Base-by-base conservation (phyloP, 2,329 filamentous ascomycete species). In the Rhytidhysteron rufulum region DNA sequence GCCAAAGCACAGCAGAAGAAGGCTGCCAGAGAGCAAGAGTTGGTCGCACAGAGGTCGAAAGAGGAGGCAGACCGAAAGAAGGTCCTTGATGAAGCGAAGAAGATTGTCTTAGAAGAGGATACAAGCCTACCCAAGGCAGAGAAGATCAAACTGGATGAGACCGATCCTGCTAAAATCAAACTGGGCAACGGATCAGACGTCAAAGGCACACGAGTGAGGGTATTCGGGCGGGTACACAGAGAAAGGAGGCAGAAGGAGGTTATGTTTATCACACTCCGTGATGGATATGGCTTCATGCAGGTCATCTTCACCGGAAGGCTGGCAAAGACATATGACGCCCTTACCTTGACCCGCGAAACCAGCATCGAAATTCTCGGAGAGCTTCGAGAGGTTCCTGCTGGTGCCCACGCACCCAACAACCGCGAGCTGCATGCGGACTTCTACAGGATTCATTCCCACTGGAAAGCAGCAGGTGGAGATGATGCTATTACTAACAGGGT, bases 381-480 rank as follows among this genome's bases (percentile, higher is more conserved):
- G 73, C 82, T 96, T 76, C 82, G 80, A 62, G 78, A 86, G 57
- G 85, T 95, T 4, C 90, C 86, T 8, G 77, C 79, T 18, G 87
- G 86, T 40, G 80, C 85, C 48, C 81, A 84, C 44, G 90, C 90
- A 1, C 88, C 88, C 35, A 82, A 88, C 69, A 75, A 85, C 75
- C 86, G 91, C 49, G 90, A 96, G 68, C 76, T 96, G 36, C 88
- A 91, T 59, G 90, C 86, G 54, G 90, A 96, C 68, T 95, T 83
- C 74, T 96, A 85, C 75, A 78, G 80, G 63, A 80, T 95, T 55
- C 82, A 70, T 31, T 42, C 53, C 11, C 58, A 86, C 44, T 85
- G 82, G 58, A 78, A 82, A 56, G 88, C 90, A 30, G 86, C 88
- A 29, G 86, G 88, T 48, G 90, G 88, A 55, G 86, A 91, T 46